Conservation (phyloP, 805 yeast species). For the Nakazawaea wickerhamii region DNA sequence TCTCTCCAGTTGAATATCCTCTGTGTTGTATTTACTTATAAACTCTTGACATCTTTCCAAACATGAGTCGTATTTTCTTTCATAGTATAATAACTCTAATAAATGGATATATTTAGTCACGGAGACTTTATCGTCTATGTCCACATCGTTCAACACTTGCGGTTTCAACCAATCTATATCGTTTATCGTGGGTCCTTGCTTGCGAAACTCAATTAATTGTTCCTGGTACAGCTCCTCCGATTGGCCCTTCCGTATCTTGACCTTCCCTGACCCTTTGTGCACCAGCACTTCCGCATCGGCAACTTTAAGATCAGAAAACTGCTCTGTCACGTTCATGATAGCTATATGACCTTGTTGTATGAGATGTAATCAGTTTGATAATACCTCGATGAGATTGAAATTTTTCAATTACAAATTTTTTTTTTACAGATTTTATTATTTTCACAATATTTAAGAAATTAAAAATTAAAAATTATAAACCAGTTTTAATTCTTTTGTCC, state of each 20-base stretch:
- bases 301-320: neutral
- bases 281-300: slow-evolving; percentile 37
- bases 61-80: slow-evolving; percentile 47
- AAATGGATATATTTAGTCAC: slow-evolving; percentile 52
- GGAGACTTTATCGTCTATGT: slow-evolving; percentile 42
- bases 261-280: slow-evolving; percentile 39
- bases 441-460: neutral
- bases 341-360: neutral
- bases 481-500: neutral
- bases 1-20: slow-evolving; percentile 21
- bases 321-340: neutral
- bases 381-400: no score
- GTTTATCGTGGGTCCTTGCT: slow-evolving; percentile 54
- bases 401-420: no score
- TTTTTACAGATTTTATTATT: neutral
- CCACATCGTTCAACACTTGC: slow-evolving; percentile 9
- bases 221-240: slow-evolving; percentile 52
- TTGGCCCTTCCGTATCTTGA: slow-evolving; percentile 61
- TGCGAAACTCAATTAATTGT: slow-evolving; percentile 47
- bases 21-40: slow-evolving; percentile 24
- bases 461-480: neutral
- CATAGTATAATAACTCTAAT: slow-evolving; percentile 59
- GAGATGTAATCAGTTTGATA: neutral
- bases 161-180: slow-evolving; percentile 32
- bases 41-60: slow-evolving; percentile 36